Conservation (phyloP, 2,329 filamentous ascomycete genomes). For the Echinosphaeria canescens region DNA sequence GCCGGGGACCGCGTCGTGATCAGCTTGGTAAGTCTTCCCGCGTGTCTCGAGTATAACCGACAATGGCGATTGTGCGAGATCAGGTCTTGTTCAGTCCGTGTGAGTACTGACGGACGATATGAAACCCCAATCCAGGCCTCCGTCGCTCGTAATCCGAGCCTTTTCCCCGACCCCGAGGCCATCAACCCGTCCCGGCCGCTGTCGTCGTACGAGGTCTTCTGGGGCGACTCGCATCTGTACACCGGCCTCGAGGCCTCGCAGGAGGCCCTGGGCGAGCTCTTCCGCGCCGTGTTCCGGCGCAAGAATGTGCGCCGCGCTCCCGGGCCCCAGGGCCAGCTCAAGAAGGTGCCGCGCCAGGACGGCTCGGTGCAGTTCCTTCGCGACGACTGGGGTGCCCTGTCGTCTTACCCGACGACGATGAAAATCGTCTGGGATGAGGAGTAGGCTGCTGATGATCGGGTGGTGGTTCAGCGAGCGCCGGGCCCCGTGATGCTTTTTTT, state of each 20-base stretch:
- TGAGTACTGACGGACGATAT: too few species aligned
- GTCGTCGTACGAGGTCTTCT: constrained; percentile 39
- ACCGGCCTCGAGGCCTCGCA: constrained; percentile 35
- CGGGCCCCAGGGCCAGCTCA: constrained; percentile 43
- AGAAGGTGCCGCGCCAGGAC: constrained; percentile 34
- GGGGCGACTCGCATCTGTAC: too few species aligned
- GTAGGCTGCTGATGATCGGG: too few species aligned
- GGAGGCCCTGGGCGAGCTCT: constrained; percentile 42
- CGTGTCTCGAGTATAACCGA: not conserved
- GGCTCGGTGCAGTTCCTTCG: constrained; percentile 39
- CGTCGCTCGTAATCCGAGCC: constrained; percentile 29
- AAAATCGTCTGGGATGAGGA: constrained; percentile 27
- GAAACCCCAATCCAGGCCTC: constrained; percentile 10
- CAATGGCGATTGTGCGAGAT: constrained; percentile 3
- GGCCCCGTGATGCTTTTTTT: too few species aligned
- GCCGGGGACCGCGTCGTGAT: constrained; percentile 39
- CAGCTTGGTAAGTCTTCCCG: constrained; percentile 26
- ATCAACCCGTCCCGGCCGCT: constrained; percentile 42
- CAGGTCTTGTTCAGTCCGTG: too few species aligned
- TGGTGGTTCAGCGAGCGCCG: too few species aligned
- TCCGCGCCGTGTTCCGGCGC: constrained; percentile 40
- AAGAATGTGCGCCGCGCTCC: constrained; percentile 36
- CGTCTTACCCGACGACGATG: constrained; percentile 26
- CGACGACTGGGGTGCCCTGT: constrained; percentile 36
- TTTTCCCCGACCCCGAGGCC: constrained; percentile 37